These are phyloP conservation scores for Podochytrium sp. DNA, from an alignment of 192 early-diverging fungal species.

Conservation along the genomic window DNA sequence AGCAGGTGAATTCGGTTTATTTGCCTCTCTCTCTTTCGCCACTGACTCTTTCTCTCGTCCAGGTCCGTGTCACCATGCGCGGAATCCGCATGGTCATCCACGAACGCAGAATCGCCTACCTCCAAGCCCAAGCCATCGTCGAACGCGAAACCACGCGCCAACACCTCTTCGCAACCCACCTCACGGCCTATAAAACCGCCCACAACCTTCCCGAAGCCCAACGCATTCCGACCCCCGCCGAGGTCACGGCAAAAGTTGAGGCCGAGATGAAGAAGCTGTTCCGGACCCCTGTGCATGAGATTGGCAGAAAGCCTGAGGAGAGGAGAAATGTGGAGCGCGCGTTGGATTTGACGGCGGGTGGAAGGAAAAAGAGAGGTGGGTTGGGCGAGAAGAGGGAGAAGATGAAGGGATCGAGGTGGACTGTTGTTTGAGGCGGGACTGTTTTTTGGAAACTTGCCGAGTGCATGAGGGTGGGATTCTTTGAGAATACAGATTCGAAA, in stretches of 20 bases:
- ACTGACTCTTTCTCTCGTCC: not conserved
- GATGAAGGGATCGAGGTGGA: slow-evolving; percentile 30
- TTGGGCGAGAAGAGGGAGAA: slow-evolving; percentile 4
- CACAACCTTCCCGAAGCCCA: not conserved
- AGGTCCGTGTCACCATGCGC: slow-evolving; percentile 57
- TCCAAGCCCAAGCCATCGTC: slow-evolving; percentile 48
- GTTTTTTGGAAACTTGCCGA: not conserved
- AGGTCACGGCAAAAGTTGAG: not conserved
- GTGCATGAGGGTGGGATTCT: not conserved
- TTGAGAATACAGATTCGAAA: not conserved
- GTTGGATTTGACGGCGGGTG: slow-evolving; percentile 2
- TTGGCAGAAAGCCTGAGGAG: slow-evolving; percentile 28
- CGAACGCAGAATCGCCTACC: slow-evolving; percentile 52
- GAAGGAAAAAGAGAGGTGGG: slow-evolving; percentile 10
- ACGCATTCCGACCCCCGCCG: not conserved
- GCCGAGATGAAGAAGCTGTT: slow-evolving; percentile 27
- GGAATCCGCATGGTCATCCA: slow-evolving; percentile 54
- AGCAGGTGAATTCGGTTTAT: slow-evolving; percentile 28
- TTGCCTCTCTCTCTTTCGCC: not conserved
- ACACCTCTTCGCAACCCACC: slow-evolving; percentile 10
- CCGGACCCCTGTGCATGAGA: slow-evolving; percentile 28
- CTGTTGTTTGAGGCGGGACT: slow-evolving; percentile 17
- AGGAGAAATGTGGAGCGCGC: slow-evolving; percentile 18
- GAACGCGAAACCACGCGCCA: slow-evolving; percentile 26
- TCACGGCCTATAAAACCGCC: slow-evolving; percentile 9